Evolutionary conservation across 768 basidiomycete species (phyloP), one percentile per base, ranked within the genome.

Genomic region (Auricularia auricula-judae): DNA sequence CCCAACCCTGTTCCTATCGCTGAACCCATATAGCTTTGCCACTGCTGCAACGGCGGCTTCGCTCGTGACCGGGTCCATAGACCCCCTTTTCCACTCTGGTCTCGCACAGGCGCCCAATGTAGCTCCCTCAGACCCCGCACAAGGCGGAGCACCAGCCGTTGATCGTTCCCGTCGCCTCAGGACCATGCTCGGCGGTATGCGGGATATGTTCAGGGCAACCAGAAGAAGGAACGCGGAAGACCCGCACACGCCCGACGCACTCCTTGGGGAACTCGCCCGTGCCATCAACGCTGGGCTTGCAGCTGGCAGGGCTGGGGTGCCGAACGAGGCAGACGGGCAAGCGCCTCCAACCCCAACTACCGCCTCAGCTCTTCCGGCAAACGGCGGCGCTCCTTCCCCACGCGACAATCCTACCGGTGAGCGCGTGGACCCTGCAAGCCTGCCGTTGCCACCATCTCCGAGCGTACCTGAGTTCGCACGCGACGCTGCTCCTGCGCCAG

Each of bases 31-130:
- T 67, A 89, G 91, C 69, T 91, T 93, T 36, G 91, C 91, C 3
- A 90, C 91, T n/a, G 89, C 91, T 10, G 91, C 91, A n/a, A 92
- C 91, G 1, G 91, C 91, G 1, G 89, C 89, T 7, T 93, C 91
- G 3, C 80, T 91, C 35, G 79, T 90, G n/a, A 86, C 86, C 1
- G 88, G 88, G 42, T 82, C 85, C 29, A 83, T 85, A 3, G 83
- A 86, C 61, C 81, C 84, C 11, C 81, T 89, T 54, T 80, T 87
- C 64, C 80, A 82, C 61, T 42, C 43, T 42, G 35, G 36, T 4
- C 61, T 47, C 21, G n/a, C 39, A 39, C 61, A 36, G 34, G 21
- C 43, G 11, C 59, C 59, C 29, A 64, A 59, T 34, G 66, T 72
- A 44, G 69, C 71, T 43, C 74, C 76, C 8, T 76, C 78, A 63